Evolutionary conservation across 805 yeast genomes (phyloP), one percentile per base, ranked within the genome.

Genomic region (Zygosaccharomyces gambellarensis): DNA sequence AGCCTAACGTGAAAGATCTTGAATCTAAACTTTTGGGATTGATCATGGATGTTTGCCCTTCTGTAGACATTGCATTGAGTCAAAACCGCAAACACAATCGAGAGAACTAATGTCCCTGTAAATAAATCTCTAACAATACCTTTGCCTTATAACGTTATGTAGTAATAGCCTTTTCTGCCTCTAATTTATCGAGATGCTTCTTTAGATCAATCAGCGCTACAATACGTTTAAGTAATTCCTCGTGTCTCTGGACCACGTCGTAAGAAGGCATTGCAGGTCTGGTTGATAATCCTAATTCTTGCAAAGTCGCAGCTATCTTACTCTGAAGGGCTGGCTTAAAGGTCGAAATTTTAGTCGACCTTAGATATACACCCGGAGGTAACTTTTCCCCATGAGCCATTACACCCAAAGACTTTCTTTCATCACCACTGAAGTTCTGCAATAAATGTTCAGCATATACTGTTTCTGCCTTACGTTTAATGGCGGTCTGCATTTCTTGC

Each of bases 211-310:
- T 72, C 54, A 92, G 71, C 1, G 84, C 77, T 10, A 81, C 82
- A 28, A 88, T 86, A 0, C 83, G 73, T 54, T 83, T 82, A 43
- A 86, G 75, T 46, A 94, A 68, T 49, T 80, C 81, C 58, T 92
- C 97, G 62, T 85, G 90, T 60, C 80, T 81, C 5, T 82, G 76
- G 68, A 88, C 79, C 1, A 90, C 89, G 46, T 76, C 81, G 31
- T 84, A 80, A 0, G 98, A 87, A 4, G 96, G 92, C 84, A 94
- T 84, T 1, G 83, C 83, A 0, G 98, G 98, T 56, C 85, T 83
- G 4, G 82, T 70, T 0, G 97, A 85, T 8, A 94, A 69, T 3
- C 83, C 90, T 51, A 94, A 68, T 61, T 94, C 99, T 49, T 83
- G 85, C 51, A 92, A 68, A 9, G 82, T 75, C 14, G 79, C 77